These are phyloP conservation scores for Kwoniella sp. DNA, from an alignment of 768 basidiomycete genomes.

Conservation along the genomic window DNA sequence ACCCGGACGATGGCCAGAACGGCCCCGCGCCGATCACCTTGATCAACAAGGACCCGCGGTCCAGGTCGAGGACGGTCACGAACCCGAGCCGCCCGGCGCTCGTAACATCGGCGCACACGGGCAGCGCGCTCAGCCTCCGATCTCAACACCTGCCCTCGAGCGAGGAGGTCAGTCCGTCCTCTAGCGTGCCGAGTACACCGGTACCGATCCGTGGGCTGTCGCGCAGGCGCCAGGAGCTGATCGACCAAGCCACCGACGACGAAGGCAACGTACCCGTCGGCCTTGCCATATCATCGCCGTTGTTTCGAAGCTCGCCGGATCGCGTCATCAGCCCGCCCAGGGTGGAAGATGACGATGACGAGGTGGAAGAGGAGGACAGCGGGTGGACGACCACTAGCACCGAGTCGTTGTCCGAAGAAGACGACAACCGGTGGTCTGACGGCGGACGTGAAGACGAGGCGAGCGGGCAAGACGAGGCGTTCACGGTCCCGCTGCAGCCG, in stretches of 20 bases:
- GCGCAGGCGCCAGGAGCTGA: neutral
- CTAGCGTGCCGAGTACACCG: conserved; percentile 6
- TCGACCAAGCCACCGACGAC: conserved; percentile 6
- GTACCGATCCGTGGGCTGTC: conserved; percentile 9
- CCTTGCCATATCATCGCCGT: conserved; percentile 18
- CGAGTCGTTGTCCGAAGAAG: conserved; percentile 14
- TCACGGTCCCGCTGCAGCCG: conserved; percentile 81
- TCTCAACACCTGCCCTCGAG: neutral
- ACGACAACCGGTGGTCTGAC: conserved; percentile 5
- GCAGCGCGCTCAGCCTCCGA: conserved; percentile 1
- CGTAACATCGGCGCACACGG: neutral
- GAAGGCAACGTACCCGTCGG: neutral
- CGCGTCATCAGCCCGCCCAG: neutral
- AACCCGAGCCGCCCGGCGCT: neutral
- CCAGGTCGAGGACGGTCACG: conserved; percentile 3
- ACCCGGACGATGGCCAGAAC: neutral
- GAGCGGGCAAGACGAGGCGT: conserved; percentile 36
- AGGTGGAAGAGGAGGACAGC: conserved; percentile 15
- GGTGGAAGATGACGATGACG: conserved; percentile 9
- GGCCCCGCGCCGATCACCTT: neutral
- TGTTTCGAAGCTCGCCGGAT: neutral
- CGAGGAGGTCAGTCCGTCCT: neutral
- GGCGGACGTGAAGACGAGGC: conserved; percentile 13
- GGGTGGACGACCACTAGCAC: conserved; percentile 26
- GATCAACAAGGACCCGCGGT: neutral